Base-by-base conservation (phyloP, 257 asterid genomes). In the Nicotiana attenuata region DNA sequence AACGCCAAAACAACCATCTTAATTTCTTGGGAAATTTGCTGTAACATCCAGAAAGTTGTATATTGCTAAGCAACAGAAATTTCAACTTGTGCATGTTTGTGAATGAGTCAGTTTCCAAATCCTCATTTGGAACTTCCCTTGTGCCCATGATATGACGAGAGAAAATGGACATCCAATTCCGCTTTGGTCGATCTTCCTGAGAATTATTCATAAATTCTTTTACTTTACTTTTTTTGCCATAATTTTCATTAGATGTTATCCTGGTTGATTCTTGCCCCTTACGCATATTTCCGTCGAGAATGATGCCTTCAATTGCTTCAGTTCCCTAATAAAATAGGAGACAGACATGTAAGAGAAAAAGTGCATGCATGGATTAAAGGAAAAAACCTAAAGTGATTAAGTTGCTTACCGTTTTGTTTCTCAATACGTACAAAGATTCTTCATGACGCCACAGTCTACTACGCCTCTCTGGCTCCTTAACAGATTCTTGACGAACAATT, bases 1-100 rank as follows among this genome's bases (percentile, higher is more conserved):
- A 31, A 29, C 65, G 78, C 85, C 85, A 82, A 9, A 20, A 50
- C 31, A 82, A 64, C 79, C 82, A 82, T 64, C 78, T 82, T 66
- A 82, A 82, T 7, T 26, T 82, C 33, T 65, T 77, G n/a, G 85
- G 85, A 82, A 82, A 77, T 29, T 82, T 24, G 19, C 35, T 29
- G 61, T 82, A 82, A 19, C 60, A 50, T 50, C 85, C 85, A 82
- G 28, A 16, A 55, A 82, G 71, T 53, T 59, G 77, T 52, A 77
- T 55, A 65, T 63, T 38, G 50, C 56, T 82, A 64, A 82, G 82
- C 47, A 76, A 59, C 64, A 82, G 64, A 38, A 65, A 47, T 24
- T 55, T 77, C 11, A 82, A 71, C 52, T 77, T 77, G 33, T 19
- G 82, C 85, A 82, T 82, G 69, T 60, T 53, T 77, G 76, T 69